Evolutionary conservation across 192 early-diverging fungal species (phyloP).

Genomic region (Backusella liffmaniae): DNA sequence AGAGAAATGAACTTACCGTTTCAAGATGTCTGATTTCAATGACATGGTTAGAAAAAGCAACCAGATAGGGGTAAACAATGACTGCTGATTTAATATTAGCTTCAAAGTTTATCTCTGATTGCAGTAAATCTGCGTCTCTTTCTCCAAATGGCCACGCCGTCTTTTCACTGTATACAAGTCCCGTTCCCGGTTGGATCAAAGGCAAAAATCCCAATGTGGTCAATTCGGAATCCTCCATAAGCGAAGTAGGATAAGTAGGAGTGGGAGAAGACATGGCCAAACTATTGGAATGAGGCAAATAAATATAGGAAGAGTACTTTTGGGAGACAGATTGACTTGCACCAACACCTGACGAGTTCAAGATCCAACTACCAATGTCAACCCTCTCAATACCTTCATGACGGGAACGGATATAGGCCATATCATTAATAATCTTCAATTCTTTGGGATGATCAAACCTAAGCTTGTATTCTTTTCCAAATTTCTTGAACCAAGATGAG

Average conservation of each 20-base stretch:
- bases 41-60: constrained; percentile 17
- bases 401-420: constrained; percentile 3
- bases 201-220: constrained; percentile 2
- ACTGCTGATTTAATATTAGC: neutral
- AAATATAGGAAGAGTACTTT: neutral
- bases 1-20: constrained; percentile 21
- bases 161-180: constrained; percentile 1
- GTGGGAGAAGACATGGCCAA: neutral
- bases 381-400: constrained; percentile 2
- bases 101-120: constrained; percentile 17
- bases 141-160: neutral
- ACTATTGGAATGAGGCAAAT: constrained; percentile 2
- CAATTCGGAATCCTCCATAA: neutral
- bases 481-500: neutral
- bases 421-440: constrained; percentile 6
- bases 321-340: neutral
- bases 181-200: neutral
- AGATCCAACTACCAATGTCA: neutral
- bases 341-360: neutral
- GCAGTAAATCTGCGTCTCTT: neutral
- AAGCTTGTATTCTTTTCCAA: constrained; percentile 5
- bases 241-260: neutral
- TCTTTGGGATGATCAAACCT: neutral
- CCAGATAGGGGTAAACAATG: constrained; percentile 14
- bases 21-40: constrained; percentile 23